Evolutionary conservation across 768 basidiomycete species (phyloP), one percentile per base, ranked within the genome.

Genomic region (Tulasnella sp.): DNA sequence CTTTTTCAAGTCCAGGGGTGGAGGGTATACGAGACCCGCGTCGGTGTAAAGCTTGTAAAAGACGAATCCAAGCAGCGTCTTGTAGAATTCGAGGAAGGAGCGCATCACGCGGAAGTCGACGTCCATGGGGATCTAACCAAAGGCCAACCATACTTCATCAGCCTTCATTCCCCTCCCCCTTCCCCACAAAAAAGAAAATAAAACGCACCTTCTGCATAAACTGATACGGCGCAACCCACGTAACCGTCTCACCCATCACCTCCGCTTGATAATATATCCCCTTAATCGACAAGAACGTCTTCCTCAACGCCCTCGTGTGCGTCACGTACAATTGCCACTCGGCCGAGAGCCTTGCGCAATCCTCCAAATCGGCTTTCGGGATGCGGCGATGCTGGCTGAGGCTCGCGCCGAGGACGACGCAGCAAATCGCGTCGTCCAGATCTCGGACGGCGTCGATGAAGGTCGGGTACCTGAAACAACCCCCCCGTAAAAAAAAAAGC

Each of bases 31-130:
- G 73, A 99, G 88, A 81, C 94, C 94, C 48, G 89, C 89, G 84
- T 98, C 96, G n/a, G 94, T 92, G 87, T 96, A 99, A n/a, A 99
- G 90, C 87, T 97, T 98, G 90, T 96, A 99, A 84, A 98, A 91
- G 31, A 96, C 93, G 84, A 99, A 99, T 8, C 95, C 95, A 39
- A 99, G 91, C 12, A 98, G 87, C 1, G 97, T 99, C 86, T 99
- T 96, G 86, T 99, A 99, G 14, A 99, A 90, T 85, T 99, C 98
- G 83, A 99, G 87, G 88, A 99, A 99, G 9, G 98, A 99, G 80
- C 98, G 86, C 92, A 99, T 96, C 74, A 99, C 98, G 62, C 98
- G 93, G 84, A 98, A 92, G 85, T 99, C 98, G 78, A 99, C 97
- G 84, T 99, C 97, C 46, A 91, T 85, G 9, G 98, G 98, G 81